A percentile compares a stretch with the other conserved stretches of the same genome.
Conservation (phyloP, 2,329 filamentous ascomycete species). For the Aspergillus tamarii region DNA sequence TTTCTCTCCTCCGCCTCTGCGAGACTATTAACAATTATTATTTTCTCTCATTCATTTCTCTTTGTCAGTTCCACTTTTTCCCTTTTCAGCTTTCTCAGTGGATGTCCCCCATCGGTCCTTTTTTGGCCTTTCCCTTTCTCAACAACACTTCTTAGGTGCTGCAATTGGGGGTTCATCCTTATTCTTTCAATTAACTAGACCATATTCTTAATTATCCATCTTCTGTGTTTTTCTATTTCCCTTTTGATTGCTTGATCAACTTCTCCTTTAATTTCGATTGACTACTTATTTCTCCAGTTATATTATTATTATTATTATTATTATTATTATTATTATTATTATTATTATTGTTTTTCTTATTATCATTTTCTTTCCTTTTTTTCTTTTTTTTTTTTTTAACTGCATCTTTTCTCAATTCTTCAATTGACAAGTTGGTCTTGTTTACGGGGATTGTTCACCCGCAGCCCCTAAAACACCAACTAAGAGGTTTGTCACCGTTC, state of each 20-base stretch:
- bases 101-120: background rate
- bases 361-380: background rate
- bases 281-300: background rate
- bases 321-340: background rate
- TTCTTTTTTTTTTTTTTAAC: too few relatives aligned
- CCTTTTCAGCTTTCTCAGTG: conserved; percentile 4
- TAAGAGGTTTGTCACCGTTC: conserved; percentile 25
- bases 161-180: conserved; percentile 1
- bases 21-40: conserved; percentile 9
- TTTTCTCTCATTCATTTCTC: conserved; percentile 10
- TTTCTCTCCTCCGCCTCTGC: conserved; percentile 8
- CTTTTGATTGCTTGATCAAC: background rate
- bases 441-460: conserved; percentile 4
- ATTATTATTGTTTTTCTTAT: background rate
- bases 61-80: conserved; percentile 7
- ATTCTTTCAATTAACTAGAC: background rate
- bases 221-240: background rate
- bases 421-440: conserved; percentile 6
- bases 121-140: conserved; percentile 2
- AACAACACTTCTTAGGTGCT: background rate
- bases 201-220: conserved; percentile 1
- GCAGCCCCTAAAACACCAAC: conserved; percentile 19
- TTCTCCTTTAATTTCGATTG: background rate
- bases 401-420: background rate
- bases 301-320: background rate